Base-by-base conservation (phyloP, 1,139 yeast species). In the Pneumocystis carinii region DNA sequence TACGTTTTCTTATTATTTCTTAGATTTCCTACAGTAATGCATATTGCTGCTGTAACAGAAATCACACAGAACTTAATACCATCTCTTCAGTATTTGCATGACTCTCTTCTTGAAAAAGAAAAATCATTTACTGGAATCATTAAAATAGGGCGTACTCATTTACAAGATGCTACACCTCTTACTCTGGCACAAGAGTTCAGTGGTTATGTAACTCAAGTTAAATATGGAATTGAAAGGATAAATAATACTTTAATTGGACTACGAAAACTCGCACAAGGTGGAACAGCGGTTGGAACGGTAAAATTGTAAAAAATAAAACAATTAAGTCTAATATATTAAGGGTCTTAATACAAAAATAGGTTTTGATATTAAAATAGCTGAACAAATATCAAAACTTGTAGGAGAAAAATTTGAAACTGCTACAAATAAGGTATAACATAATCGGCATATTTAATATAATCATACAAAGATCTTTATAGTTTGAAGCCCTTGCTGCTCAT, bases 401-500 rank as follows among this genome's bases (percentile, higher is more conserved):
- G 97, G 97, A 63, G 81, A 87, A 72, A 84, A 84, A 66, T 92
- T 92, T 79, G 77, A 81, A 76, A 90, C 98, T 64, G 97, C 98
- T 64, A 97, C 97, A 73, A 92, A 92, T 83, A 92, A 92, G 29
- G 59, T 57, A 57, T 19, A 29, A 19, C 12, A 39, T 19, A 24
- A 8, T 14, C 24, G 6, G 35, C 10, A 24, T 24, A 24, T 57
- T 27, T 39, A 42, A 29, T 37, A 57, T 39, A 19, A 12, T 57
- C 14, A 19, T 57, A 39, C 27, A 37, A 19, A 57, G 24, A 29
- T 57, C n/a, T 48, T 48, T 48, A 24, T 57, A 57, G 81, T 92
- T 92, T 71, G 98, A 92, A 80, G 98, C 98, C 42, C 82, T 92
- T 70, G 98, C 98, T 71, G 97, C 98, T 60, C 98, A 92, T 75